phyloP scores from a whole-genome alignment of 345 rosid species.

The Iberis pinnata region DNA sequence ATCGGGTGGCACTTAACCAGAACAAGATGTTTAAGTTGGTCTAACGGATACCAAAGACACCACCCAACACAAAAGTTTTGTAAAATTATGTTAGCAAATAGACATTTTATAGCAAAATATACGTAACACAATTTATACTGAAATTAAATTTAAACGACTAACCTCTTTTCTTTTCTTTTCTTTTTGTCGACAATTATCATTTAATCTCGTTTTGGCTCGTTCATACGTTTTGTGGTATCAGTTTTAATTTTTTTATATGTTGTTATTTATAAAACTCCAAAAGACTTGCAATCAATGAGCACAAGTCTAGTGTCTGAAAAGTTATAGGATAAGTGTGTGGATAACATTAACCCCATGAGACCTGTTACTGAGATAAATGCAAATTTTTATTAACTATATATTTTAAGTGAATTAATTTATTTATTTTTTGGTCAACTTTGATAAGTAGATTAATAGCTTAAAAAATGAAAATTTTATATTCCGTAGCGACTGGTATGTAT shows the following conservation, averaged over 20 bases:
- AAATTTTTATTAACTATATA: neutral
- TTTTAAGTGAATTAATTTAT: too few relatives aligned
- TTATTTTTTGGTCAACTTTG: too few relatives aligned
- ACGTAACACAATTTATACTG: neutral
- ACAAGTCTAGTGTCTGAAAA: neutral
- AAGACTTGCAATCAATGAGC: neutral
- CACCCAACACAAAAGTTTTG: neutral
- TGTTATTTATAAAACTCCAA: neutral
- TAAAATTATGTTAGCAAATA: neutral
- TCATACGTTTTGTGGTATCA: too few relatives aligned
- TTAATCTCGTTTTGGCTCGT: neutral
- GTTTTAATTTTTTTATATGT: too few relatives aligned
- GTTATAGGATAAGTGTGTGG: neutral
- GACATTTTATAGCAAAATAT: neutral
- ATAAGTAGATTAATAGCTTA: too few relatives aligned
- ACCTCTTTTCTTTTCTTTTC: too few relatives aligned
- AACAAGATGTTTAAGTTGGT: too few relatives aligned
- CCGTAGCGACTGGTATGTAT: too few relatives aligned
- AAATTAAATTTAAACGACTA: neutral
- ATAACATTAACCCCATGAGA: neutral
- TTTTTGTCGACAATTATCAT: too few relatives aligned
- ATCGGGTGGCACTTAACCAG: too few relatives aligned
- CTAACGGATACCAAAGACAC: neutral
- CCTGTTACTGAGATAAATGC: constrained; percentile 4
- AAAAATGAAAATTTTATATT: too few relatives aligned